Conservation (phyloP, 1,139 yeast genomes). For the Blastobotrys indianensis region DNA sequence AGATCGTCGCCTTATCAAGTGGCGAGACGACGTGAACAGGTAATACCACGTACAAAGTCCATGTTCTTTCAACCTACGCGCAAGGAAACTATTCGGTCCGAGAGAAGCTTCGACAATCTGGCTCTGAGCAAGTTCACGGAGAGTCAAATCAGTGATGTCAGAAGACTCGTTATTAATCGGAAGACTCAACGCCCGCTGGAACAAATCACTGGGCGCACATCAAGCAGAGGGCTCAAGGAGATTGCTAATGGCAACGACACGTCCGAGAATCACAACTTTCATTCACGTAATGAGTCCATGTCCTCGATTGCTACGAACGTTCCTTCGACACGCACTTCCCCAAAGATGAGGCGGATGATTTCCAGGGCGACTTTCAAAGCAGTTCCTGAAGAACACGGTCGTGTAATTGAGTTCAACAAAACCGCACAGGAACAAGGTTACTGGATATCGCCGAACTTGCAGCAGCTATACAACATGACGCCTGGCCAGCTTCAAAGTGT, state of each 20-base stretch:
- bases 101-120: conserved; percentile 6
- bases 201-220: conserved; percentile 11
- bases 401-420: conserved; percentile 13
- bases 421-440: conserved; percentile 43
- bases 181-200: conserved; percentile 39
- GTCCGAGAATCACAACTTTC: not conserved
- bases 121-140: conserved; percentile 10
- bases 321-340: conserved; percentile 6
- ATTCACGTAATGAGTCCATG: conserved; percentile 1
- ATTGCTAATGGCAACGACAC: not conserved
- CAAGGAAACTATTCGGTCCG: not conserved
- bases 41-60: conserved; percentile 9
- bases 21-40: conserved; percentile 2
- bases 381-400: not conserved
- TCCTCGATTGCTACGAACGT: not conserved
- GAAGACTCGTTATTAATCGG: conserved; percentile 34
- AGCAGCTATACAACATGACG: conserved; percentile 45
- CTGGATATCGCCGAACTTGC: conserved; percentile 74
- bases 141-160: conserved; percentile 21
- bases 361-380: conserved; percentile 9
- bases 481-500: conserved; percentile 50
- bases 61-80: conserved; percentile 3
- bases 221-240: too few species aligned
- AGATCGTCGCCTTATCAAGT: conserved; percentile 11
- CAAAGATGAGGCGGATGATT: conserved; percentile 2